phyloP scores from a whole-genome alignment of 2,329 filamentous ascomycete species.

The Fusarium coicis region DNA sequence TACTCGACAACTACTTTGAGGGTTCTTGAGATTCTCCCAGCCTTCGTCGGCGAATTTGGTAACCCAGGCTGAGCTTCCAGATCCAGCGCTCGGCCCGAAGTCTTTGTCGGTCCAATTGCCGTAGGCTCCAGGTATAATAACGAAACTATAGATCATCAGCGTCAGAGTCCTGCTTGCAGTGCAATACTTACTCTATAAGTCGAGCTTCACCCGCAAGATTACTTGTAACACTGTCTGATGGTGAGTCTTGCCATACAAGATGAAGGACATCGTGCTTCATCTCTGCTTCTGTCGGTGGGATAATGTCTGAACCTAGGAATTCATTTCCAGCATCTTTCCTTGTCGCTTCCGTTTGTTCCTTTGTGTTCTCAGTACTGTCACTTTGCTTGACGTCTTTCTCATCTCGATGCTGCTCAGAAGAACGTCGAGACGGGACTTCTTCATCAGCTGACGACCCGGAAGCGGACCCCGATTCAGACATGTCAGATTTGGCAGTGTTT shows the following conservation, averaged over 20 bases:
- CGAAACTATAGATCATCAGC: not conserved
- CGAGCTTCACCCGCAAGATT: not conserved
- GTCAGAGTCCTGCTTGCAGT: accelerated
- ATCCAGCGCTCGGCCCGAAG: not conserved
- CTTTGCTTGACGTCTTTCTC: accelerated
- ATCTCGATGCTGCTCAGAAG: not conserved
- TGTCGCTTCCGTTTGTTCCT: not conserved
- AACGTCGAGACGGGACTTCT: not conserved
- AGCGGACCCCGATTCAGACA: not conserved
- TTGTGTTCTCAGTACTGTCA: no score
- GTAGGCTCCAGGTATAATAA: not conserved
- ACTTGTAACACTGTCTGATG: no score
- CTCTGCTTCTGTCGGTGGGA: not conserved
- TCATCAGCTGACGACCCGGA: not conserved
- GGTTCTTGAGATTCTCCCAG: not conserved
- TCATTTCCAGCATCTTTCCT: no score
- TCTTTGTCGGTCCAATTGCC: not conserved
- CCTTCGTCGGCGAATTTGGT: not conserved
- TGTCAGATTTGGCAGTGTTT: not conserved
- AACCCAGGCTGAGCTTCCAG: conserved; percentile 1
- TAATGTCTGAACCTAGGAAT: no score
- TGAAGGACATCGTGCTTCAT: not conserved
- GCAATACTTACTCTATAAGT: not conserved
- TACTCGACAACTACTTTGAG: not conserved
- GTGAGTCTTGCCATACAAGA: not conserved